phyloP scores from a whole-genome alignment of 1,284 basidiomycete genomes.

The Athelia psychrophila region DNA sequence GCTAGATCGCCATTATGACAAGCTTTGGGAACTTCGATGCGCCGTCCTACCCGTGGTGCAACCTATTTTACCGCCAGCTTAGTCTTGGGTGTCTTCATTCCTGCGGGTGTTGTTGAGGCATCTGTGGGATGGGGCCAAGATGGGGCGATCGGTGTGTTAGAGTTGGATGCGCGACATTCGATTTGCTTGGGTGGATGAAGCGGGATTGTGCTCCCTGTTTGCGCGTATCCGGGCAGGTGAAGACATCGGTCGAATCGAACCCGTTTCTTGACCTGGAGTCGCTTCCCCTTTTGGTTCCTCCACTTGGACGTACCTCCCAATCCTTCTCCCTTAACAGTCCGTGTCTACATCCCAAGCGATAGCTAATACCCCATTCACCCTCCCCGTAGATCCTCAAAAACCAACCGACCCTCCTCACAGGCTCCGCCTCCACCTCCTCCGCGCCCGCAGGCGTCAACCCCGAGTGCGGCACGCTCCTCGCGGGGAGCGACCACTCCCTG shows the following conservation, averaged over 20 bases:
- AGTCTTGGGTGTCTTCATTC: slow-evolving; percentile 8
- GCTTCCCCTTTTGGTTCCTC: background rate
- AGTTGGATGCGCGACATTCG: no score
- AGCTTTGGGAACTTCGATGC: slow-evolving; percentile 59
- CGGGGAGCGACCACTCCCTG: slow-evolving; percentile 47
- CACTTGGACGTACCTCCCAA: background rate
- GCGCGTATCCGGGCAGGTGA: no score
- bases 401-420: slow-evolving; percentile 29
- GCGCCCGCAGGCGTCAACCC: slow-evolving; percentile 61
- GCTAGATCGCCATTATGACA: slow-evolving; percentile 33
- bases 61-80: slow-evolving; percentile 68
- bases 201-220: background rate
- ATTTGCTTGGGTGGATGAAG: background rate
- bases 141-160: no score
- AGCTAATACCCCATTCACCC: slow-evolving; percentile 8
- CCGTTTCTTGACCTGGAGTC: no score
- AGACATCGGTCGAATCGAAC: no score
- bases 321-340: slow-evolving; percentile 4
- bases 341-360: slow-evolving; percentile 5
- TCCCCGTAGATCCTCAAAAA: slow-evolving; percentile 35
- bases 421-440: slow-evolving; percentile 37
- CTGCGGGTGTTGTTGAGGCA: no score
- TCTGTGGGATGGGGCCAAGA: no score
- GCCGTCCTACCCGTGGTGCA: slow-evolving; percentile 71
- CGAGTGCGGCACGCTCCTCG: slow-evolving; percentile 48